Percentiles rank a stretch among this genome's conserved stretches.
Conservation (phyloP, 78 protist species). For the slime mould (Dictyostelium discoideum) region dicty_2.7 NC_007090.3:4585001-4585500, state of each 20-base stretch:
- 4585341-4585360: neutral
- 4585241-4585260: slow-evolving; percentile 98
- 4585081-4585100: slow-evolving; percentile 97
- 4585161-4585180: slow-evolving; percentile 82
- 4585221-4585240: slow-evolving; percentile 98
- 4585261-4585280: slow-evolving; percentile 97
- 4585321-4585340: neutral
- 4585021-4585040: slow-evolving; percentile 96
- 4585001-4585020: slow-evolving; percentile 94
- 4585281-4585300: slow-evolving; percentile 99
- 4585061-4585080: slow-evolving; percentile 94
- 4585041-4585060: slow-evolving; percentile 26
- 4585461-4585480: slow-evolving; percentile 99
- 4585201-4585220: slow-evolving; percentile 98
- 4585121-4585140: slow-evolving; percentile 86
- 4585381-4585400: slow-evolving; percentile 27
- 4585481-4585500: slow-evolving; percentile 99
- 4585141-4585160: slow-evolving; percentile 76
- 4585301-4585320: slow-evolving; percentile 65
- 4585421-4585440: slow-evolving; percentile 99
- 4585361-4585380: neutral
- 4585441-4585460: slow-evolving; percentile 99
- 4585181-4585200: slow-evolving; percentile 98
- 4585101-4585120: slow-evolving; percentile 69
- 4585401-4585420: slow-evolving; percentile 99